Evolutionary conservation across 495 filamentous ascomycete species (phyloP), one percentile per base, ranked within the genome.

Genomic region (Halenospora varia): DNA sequence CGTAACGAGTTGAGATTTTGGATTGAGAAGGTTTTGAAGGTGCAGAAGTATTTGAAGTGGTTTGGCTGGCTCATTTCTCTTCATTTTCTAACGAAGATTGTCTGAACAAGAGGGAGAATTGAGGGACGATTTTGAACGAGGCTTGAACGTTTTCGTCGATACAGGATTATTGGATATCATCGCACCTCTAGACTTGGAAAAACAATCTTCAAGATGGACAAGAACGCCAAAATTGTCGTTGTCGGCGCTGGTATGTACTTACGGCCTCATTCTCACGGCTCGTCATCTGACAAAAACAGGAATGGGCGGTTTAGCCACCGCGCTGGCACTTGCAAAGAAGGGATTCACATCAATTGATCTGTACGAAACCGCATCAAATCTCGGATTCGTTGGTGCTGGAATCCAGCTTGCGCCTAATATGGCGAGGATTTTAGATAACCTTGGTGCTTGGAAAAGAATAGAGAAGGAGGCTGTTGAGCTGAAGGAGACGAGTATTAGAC

Each of bases 331-430:
- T 39, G 87, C 88, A 4, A 83, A 86, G 68, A 79, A 82, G 67
- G 88, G 87, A 13, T 90, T 90, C 71, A 82, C 79, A 62, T 67
- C 85, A 44, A 84, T 92, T 66, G 76, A 86, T 51, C 82, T 92
- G 44, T 92, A 82, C 63, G 88, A 92, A 66, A 80, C 74, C 24
- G 87, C 88, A 0, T 81, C 84, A 17, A 84, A 87, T 55, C 74
- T 92, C 2, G 88, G 88, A 25, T 92, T 92, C 23, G 87, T 92
- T 10, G 90, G 90, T 48, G 88, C 88, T 6, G 89, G 88, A 24
- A 90, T 93, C 62, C 88, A 93, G 68, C 76, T 93, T 42, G 87
- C 88, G 3, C 88, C 88, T 1, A 92, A 94, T 57, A 88, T 92
- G 75, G 82, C 82, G 22, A 84, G 87, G 0, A 85, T 94, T 19